Evolutionary conservation across 192 early-diverging fungal species (phyloP).

Genomic region (Linderina pennispora): DNA sequence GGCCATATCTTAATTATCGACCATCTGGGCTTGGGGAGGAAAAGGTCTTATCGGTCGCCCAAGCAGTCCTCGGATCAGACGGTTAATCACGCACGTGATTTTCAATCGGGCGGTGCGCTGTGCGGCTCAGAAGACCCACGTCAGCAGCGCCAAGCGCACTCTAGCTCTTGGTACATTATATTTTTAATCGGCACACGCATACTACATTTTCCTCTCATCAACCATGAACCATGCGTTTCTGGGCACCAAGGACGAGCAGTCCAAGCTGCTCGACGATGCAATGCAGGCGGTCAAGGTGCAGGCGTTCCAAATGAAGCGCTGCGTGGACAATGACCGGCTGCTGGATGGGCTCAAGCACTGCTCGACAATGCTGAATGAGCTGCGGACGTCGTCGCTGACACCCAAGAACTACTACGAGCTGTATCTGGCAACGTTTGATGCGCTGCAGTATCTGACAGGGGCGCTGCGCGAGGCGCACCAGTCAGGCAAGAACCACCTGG

Average conservation of each 20-base stretch:
- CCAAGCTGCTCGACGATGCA: constrained; percentile 88
- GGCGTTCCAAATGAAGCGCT: constrained; percentile 91
- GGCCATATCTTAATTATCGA: too few species aligned
- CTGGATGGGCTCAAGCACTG: constrained; percentile 99
- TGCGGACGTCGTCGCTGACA: constrained; percentile 88
- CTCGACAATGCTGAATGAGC: constrained; percentile 95
- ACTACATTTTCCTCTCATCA: too few species aligned
- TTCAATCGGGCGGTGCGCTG: too few species aligned
- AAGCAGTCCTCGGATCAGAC: too few species aligned
- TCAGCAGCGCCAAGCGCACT: too few species aligned
- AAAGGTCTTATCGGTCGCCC: too few species aligned
- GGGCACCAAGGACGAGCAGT: constrained; percentile 69
- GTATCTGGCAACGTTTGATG: constrained; percentile 99
- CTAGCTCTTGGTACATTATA: too few species aligned
- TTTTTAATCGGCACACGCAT: background rate
- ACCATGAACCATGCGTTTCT: constrained; percentile 35
- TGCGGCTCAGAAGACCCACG: too few species aligned
- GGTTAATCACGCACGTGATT: too few species aligned
- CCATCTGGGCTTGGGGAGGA: too few species aligned
- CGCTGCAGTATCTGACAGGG: constrained; percentile 85
- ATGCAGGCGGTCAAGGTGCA: constrained; percentile 90
- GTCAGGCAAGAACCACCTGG: constrained; percentile 70
- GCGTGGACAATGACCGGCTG: constrained; percentile 80
- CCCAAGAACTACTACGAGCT: constrained; percentile 99
- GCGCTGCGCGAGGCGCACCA: constrained; percentile 91